Evolutionary conservation across 164 flowering plant genomes (phyloP), one percentile per base, ranked within the genome.

Genomic region (Aristolochia contorta): DNA sequence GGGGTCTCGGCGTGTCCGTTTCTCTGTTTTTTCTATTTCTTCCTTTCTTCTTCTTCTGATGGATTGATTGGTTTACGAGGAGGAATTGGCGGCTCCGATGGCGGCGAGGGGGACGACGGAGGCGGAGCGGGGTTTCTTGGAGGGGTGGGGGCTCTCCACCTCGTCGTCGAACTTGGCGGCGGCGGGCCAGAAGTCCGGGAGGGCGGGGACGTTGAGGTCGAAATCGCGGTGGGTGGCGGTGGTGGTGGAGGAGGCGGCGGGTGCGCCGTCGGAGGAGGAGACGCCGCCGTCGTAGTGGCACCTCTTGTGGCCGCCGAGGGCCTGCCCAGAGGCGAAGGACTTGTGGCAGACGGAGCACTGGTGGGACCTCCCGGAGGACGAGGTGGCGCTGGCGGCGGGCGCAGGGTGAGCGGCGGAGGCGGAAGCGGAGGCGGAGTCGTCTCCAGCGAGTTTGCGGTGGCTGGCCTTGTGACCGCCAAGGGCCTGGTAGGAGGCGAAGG

Each of bases 401-500:
- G 49, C 13, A 24, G 56, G 46, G 61, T 72, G 2, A 37, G 72
- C 41, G 19, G 62, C 13, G 12, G 67, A 1, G 12, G 66, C 19
- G 9, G 78, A 41, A 53, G 71, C 60, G 6, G 64, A 66, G 22
- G 60, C 59, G 6, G 64, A 65, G 25, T 57, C 43, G 21, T 70
- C 48, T 18, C 55, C 27, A 30, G 69, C 25, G 19, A 54, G 70
- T 33, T 83, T 86, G 43, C 91, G 81, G 80, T 89, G 96, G 56
- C 96, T 89, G 50, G 96, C 91, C 59, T 83, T 89, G 71, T 89
- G 96, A 9, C 97, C 97, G 3, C 97, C 97, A 0, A 90, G 76
- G 0, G 97, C 97, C 62, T 90, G 97, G 69, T 87, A 83, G 3
- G 95, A 82, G 8, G 81, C 49, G 65, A 90, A 90, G 16, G 83